These are phyloP conservation scores for Alternaria sp. DNA, from an alignment of 2,329 filamentous ascomycete species.

Conservation along the genomic window DNA sequence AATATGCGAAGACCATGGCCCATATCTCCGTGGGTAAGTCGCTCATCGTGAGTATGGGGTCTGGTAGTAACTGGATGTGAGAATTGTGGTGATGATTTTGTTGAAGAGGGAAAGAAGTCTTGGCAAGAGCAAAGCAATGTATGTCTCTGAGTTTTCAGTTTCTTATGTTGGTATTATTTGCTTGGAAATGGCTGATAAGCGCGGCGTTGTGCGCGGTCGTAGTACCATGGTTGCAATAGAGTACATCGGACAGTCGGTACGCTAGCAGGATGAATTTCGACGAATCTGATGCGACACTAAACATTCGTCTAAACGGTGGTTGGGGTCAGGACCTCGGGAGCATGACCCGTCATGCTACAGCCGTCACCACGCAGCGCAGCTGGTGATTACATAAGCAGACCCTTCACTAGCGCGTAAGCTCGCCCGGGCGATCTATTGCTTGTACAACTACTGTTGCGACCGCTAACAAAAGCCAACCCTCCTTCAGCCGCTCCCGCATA, in stretches of 20 bases:
- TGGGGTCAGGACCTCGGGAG: no score
- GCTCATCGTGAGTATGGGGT: not conserved
- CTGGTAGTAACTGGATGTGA: not conserved
- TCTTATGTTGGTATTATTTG: not conserved
- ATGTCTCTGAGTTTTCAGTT: not conserved
- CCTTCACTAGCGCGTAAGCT: constrained; percentile 5
- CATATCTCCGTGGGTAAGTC: not conserved
- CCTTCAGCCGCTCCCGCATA: not conserved
- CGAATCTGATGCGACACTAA: not conserved
- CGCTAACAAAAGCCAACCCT: not conserved
- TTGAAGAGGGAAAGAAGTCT: not conserved
- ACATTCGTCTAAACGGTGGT: no score
- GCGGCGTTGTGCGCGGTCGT: not conserved
- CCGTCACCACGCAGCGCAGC: not conserved
- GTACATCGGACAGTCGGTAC: not conserved
- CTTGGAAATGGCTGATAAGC: not conserved
- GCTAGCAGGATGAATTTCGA: not conserved
- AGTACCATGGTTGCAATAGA: not conserved
- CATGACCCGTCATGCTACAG: not conserved
- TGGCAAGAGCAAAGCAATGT: not conserved
- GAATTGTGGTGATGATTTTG: not conserved
- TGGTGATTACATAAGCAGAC: constrained; percentile 1
- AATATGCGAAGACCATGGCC: not conserved
- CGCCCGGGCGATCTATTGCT: not conserved
- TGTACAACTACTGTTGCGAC: not conserved